Evolutionary conservation across 768 basidiomycete genomes (phyloP), one percentile per base, ranked within the genome.

Genomic region (Leucocoprinus birnbaumii): DNA sequence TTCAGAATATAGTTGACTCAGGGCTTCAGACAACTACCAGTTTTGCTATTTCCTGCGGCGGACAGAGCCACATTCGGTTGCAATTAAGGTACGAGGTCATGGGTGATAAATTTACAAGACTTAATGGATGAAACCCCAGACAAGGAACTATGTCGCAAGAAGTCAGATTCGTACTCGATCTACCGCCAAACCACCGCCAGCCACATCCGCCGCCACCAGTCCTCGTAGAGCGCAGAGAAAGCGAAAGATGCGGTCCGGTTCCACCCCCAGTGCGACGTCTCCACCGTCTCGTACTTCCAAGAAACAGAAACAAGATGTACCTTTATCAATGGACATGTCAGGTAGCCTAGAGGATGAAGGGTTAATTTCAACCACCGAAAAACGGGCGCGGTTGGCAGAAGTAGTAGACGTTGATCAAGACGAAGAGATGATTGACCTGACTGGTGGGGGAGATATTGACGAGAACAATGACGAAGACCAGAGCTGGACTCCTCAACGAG

Each of bases 11-110:
- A 53, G 51, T 34, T 22, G 47, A 31, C 44, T 31, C 40, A 48
- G 42, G 50, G 47, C n/a, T 52, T 24, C 65, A 95, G 94, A 89
- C 57, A 80, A 80, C 0, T 96, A 95, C 64, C 94, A 96, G 60
- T 94, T 92, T 66, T 92, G 89, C 46, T 96, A 92, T 66, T 96
- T 94, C 71, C 75, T 95, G 60, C 82, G 91, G 21, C 86, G 85
- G 68, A 85, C 83, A 2, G 91, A 93, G 49, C 80, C 88, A 9
- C 91, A 95, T 67, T 84, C 89, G 0, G 78, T 94, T 2, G 73
- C 94, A 7, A 73, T 91, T 61, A 96, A 96, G 78, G 94, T 89
- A 48, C 34, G 3, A 18, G 18, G 47, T 31, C 7, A 37, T 35
- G 44, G 5, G 31, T 35, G 24, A 45, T 8, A 16, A 45, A 37